A percentile compares a stretch with the other conserved stretches of the same genome.
These are phyloP conservation scores for Austroboletus eburneus DNA, from an alignment of 768 basidiomycete genomes.

Conservation along the genomic window DNA sequence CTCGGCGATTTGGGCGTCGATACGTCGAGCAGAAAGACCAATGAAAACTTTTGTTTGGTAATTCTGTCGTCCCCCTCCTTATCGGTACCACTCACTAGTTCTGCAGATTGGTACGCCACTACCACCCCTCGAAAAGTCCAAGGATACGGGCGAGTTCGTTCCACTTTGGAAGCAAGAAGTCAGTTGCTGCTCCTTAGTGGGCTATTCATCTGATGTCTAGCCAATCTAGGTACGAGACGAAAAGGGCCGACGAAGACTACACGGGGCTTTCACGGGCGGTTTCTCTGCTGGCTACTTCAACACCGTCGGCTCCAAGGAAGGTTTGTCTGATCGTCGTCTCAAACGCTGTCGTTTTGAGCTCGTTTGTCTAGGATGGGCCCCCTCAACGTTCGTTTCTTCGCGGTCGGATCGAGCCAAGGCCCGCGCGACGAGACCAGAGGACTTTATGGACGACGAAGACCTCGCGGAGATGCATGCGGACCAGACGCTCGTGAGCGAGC, in stretches of 20 bases:
- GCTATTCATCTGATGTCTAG: slow-evolving; percentile 16
- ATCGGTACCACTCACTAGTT: slow-evolving; percentile 1
- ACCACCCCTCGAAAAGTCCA: slow-evolving; percentile 90
- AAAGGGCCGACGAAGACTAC: slow-evolving; percentile 86
- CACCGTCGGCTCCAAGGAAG: slow-evolving; percentile 93
- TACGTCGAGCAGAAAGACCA: slow-evolving; percentile 61
- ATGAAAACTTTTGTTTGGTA: slow-evolving; percentile 84
- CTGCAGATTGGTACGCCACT: slow-evolving; percentile 87
- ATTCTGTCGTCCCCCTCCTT: slow-evolving; percentile 12
- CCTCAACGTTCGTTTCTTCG: slow-evolving; percentile 90
- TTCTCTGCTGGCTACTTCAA: slow-evolving; percentile 99
- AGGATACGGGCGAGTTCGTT: slow-evolving; percentile 91
- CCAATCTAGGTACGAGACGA: slow-evolving; percentile 78
- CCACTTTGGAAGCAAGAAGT: slow-evolving; percentile 99
- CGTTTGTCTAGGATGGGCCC: slow-evolving; percentile 79
- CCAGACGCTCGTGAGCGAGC: slow-evolving; percentile 70
- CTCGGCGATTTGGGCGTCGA: slow-evolving; percentile 78
- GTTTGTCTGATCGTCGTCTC: slow-evolving; percentile 35
- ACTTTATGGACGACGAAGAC: slow-evolving; percentile 99
- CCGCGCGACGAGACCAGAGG: slow-evolving; percentile 66
- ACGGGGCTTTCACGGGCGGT: slow-evolving; percentile 98
- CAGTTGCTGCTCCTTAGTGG: slow-evolving; percentile 22
- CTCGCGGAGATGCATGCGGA: slow-evolving; percentile 75
- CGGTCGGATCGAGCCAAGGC: slow-evolving; percentile 65
- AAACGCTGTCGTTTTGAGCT: background rate